Conservation (phyloP, 345 rosid genomes). For the Populus tremula region DNA sequence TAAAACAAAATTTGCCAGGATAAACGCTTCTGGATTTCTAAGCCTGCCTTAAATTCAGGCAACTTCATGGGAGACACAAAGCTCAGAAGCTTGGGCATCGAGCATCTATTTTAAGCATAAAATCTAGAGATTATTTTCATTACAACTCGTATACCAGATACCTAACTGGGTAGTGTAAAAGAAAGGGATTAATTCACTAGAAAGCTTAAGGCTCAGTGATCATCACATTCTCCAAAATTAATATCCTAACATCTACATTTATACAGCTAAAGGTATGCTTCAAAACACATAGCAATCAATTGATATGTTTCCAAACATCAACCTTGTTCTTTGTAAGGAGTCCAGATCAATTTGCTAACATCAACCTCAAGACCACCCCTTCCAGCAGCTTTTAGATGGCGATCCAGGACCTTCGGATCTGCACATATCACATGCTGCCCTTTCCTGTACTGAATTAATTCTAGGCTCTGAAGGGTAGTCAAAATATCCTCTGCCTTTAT, state of each 20-base stretch:
- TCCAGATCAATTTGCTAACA: conserved; percentile 95
- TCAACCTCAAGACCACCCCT: conserved; percentile 96
- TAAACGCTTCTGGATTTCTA: background rate
- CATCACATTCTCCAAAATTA: background rate
- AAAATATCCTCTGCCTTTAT: conserved; percentile 94
- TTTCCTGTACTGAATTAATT: conserved; percentile 93
- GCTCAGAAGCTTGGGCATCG: background rate
- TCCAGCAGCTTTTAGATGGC: conserved; percentile 97
- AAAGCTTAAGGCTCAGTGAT: background rate
- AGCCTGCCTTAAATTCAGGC: background rate
- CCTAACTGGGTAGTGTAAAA: background rate
- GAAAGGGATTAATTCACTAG: background rate
- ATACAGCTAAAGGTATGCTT: conserved; percentile 11
- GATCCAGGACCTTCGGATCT: conserved; percentile 92
- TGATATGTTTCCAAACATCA: conserved; percentile 19
- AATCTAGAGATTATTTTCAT: background rate
- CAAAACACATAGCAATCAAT: background rate
- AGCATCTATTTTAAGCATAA: background rate
- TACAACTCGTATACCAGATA: background rate
- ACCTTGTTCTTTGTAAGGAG: conserved; percentile 94
- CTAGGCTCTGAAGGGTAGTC: conserved; percentile 91
- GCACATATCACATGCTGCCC: conserved; percentile 99
- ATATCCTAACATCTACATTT: conserved; percentile 20
- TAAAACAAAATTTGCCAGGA: background rate
- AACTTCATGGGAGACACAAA: background rate